Evolutionary conservation across 2,329 filamentous ascomycete genomes (phyloP), one percentile per base, ranked within the genome.

Genomic region (Fusarium coicis): DNA sequence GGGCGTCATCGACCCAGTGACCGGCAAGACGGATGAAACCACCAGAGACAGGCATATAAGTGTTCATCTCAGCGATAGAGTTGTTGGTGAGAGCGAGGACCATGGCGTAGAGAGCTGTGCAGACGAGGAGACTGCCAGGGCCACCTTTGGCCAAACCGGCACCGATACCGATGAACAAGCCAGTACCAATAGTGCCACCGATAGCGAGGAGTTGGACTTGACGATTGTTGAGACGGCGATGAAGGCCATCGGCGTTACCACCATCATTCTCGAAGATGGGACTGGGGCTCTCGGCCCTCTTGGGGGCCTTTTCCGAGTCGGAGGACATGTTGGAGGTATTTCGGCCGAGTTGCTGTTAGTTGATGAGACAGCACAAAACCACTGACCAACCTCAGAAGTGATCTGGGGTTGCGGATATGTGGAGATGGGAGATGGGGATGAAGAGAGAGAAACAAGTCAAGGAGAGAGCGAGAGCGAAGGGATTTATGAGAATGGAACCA

Each of bases 11-110:
- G 19, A 75, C 73, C 73, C 73, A 75, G 15, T 68, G 52, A 10
- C 72, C 72, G 21, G 72, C 72, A 21, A 74, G 72, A 34, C 72
- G 72, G 21, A 74, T 71, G 10, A 75, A 75, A 11, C 72, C 73
- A 12, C 72, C 73, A 6, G 72, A 74, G 6, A 75, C 72, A 14
- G 73, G 73, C 73, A 75, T 75, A 0, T 71, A 75, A 55, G 72
- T 75, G 46, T 59, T 73, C 73, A 75, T 75, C 56, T 75, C 73
- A 50, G 73, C 73, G 15, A 75, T 75, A 5, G 69, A 73, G 56
- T 75, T 75, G 60, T 75, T 75, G 44, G 74, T 74, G 5, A 75
- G 73, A 37, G 53, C 73, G 14, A 75, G 62, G 39, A 75, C 69
- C 58, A 69, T 63, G 53, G 72, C 55, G 50, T 75, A 75, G 12